Conservation (phyloP, 176 grass and related monocot species). For the Coix lacrymajobi region DNA sequence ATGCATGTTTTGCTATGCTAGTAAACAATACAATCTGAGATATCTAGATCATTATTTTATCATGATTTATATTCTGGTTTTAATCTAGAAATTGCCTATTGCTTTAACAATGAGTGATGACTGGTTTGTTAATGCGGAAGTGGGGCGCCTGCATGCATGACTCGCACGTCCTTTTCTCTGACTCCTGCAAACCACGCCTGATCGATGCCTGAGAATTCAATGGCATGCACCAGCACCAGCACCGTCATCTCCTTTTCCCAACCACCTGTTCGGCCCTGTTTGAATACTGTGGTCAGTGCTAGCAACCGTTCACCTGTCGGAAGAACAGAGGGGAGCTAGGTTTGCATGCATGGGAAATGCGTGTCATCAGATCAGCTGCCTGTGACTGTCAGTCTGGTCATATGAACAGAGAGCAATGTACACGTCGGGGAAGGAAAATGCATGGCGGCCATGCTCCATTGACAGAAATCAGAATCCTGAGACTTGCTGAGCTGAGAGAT, state of each 20-base stretch:
- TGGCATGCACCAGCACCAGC: not conserved
- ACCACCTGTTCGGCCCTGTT: not conserved
- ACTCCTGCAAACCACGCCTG: not conserved
- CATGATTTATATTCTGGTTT: no score
- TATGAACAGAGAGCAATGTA: not conserved
- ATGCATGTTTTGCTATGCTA: no score
- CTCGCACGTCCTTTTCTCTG: not conserved
- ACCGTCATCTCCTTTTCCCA: not conserved
- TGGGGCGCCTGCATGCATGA: not conserved
- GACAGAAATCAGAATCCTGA: not conserved
- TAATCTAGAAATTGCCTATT: no score
- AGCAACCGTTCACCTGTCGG: not conserved
- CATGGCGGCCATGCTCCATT: not conserved
- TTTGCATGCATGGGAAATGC: not conserved
- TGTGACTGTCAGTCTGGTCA: no score
- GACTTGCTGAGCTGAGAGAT: not conserved
- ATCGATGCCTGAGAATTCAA: not conserved
- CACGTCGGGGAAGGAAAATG: not conserved
- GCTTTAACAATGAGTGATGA: no score
- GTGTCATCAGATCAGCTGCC: not conserved
- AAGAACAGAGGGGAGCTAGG: not conserved
- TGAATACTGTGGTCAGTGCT: not conserved
- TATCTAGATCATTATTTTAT: no score
- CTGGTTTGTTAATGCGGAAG: not conserved
- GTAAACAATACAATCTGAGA: no score